Evolutionary conservation across 108 stramenopile species (phyloP).

Genomic region (Aurantiochytrium sp.): DNA sequence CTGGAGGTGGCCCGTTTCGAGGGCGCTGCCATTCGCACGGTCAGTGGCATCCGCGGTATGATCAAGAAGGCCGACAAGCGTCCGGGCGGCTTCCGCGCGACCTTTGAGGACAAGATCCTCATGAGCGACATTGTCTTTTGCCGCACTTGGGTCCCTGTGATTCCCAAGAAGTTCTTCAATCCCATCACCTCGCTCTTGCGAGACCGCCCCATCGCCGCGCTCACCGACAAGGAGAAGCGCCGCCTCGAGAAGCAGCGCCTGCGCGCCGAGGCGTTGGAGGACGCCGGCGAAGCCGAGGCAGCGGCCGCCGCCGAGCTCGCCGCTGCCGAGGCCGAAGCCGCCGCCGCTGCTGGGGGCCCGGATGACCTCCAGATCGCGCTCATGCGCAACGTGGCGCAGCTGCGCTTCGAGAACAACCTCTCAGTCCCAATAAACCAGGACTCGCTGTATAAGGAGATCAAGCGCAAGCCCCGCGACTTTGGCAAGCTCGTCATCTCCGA

Average conservation of each 20-base stretch:
- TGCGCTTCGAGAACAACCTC: conserved; percentile 77
- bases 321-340: background rate
- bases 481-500: conserved; percentile 77
- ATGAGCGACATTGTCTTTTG: conserved; percentile 84
- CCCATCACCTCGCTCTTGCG: conserved; percentile 82
- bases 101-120: conserved; percentile 98
- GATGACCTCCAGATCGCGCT: conserved; percentile 60
- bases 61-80: conserved; percentile 89
- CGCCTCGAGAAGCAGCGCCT: background rate
- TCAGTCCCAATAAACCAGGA: conserved; percentile 89
- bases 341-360: too few relatives aligned
- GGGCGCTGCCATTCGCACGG: conserved; percentile 89
- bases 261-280: background rate
- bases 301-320: background rate
- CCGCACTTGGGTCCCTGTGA: conserved; percentile 95
- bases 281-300: background rate
- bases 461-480: conserved; percentile 71
- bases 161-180: conserved; percentile 85
- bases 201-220: background rate
- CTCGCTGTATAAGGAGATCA: conserved; percentile 88
- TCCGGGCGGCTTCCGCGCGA: conserved; percentile 84
- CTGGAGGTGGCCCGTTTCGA: conserved; percentile 90
- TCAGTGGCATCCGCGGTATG: conserved; percentile 90
- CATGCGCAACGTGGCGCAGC: conserved; percentile 83
- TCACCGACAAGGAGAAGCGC: background rate